Evolutionary conservation across 768 basidiomycete species (phyloP), one percentile per base, ranked within the genome.

Genomic region (Lentinus brumalis): DNA sequence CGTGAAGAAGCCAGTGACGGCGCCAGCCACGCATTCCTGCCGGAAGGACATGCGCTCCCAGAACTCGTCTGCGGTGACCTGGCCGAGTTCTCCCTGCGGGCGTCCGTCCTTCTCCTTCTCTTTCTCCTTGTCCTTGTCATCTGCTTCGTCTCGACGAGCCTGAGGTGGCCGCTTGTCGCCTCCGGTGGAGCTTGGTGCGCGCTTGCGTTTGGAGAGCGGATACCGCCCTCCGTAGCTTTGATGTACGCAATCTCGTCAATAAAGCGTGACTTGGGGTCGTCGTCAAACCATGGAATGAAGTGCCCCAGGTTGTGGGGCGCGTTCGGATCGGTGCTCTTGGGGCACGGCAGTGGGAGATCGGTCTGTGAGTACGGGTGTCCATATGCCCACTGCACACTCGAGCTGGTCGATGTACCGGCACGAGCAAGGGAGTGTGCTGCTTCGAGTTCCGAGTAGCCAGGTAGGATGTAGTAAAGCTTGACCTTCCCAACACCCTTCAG

Each of bases 1-100:
- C n/a, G 85, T 83, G 71, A 98, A 98, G 77, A 99, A 99, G 0
- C 92, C 96, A 3, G 95, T 98, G 15, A 96, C 84, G 2, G 92
- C 90, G 2, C 96, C 95, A 39, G 88, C 83, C 47, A 90, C 83
- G 70, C 96, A 98, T 74, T 99, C 97, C 71, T 98, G 96, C 30
- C 97, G 83, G 74, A 92, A 96, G 42, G 89, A 93, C 90, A 99
- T 95, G 15, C 94, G 84, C 74, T 97, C 95, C 96, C 96, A 99
- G 74, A 96, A 99, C 70, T 97, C 96, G 42, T 89, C 89, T 41
- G 83, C 67, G 0, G 77, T 75, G 51, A 92, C 88, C 62, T 77
- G 82, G 15, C 71, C 77, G 54, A 92, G 77, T 67, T 87, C 85
- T 50, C 83, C 86, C 54, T 69, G 51, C 60, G 59, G 32, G 14